These are phyloP conservation scores for Hemisphaericaspora lyxosophila DNA, from an alignment of 1,139 yeast genomes.

Conservation along the genomic window DNA sequence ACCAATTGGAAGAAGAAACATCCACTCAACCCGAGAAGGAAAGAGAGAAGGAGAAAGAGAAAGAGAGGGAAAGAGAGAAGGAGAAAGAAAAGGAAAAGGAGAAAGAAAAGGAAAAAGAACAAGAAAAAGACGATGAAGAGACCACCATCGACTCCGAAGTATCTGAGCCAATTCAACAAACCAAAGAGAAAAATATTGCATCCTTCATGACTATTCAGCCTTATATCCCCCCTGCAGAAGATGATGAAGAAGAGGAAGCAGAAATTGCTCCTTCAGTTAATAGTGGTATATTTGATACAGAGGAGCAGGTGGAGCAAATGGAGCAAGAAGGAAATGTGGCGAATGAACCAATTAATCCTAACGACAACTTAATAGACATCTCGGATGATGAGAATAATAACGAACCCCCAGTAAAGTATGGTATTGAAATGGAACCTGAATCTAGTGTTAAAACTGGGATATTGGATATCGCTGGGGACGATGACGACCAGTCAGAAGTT, in stretches of 20 bases:
- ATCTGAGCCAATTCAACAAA: conserved; percentile 6
- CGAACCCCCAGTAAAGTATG: conserved; percentile 3
- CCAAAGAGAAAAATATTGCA: conserved; percentile 7
- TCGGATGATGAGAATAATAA: not conserved
- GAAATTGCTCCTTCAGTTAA: not conserved
- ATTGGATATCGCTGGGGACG: conserved; percentile 16
- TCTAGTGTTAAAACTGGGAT: conserved; percentile 4
- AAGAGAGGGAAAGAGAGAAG: conserved; percentile 1
- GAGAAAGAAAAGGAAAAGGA: not conserved
- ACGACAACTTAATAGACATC: conserved; percentile 9
- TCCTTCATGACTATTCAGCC: conserved; percentile 16
- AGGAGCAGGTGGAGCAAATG: not conserved
- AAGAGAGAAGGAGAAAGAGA: conserved; percentile 1
- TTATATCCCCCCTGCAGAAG: conserved; percentile 7
- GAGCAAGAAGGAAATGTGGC: not conserved
- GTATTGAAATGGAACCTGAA: not conserved
- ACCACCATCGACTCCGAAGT: conserved; percentile 8
- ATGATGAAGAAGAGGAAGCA: not conserved
- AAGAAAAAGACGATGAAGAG: conserved; percentile 1
- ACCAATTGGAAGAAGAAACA: conserved; percentile 12
- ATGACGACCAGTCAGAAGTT: conserved; percentile 16
- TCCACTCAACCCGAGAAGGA: conserved; percentile 8
- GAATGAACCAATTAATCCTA: not conserved
- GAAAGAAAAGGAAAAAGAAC: not conserved
- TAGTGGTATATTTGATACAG: not conserved